Base-by-base conservation (phyloP, 371 early-diverging fungal genomes). In the Mucor piriformis region DNA sequence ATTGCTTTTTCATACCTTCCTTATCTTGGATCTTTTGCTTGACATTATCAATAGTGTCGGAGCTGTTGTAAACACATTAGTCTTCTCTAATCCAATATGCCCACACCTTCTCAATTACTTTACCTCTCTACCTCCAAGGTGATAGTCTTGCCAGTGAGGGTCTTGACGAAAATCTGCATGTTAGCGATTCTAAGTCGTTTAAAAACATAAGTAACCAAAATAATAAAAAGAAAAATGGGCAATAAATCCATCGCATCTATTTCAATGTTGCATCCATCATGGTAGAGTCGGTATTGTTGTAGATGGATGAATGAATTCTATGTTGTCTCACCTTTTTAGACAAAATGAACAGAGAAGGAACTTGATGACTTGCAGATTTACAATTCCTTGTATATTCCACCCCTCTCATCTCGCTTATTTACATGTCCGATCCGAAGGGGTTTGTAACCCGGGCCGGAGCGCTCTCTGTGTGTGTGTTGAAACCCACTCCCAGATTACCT, bases 11-110 rank as follows among this genome's bases (percentile, higher is more conserved):
- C 18, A 40, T 58, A 64, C 67, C 92, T 81, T 97, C 98, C 89
- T 97, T 96, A 83, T 97, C 97, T 80, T 98, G 97, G 68, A 98
- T 96, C 89, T 96, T 97, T 64, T 74, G 68, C 89, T 98, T 97
- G 79, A 97, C 95, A 77, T 80, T 79, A 61, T 79, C 79, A 55
- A 79, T 79, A 59, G 70, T 67, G 72, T 79, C 79, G 66, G 76
- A 75, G 91, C 88, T 68, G 24, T 46, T 46, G 5, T 21, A 11
- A 24, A 24, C 12, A 46, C 24, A 24, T 12, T 46, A 15, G 6
- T 46, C 3, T 42, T 42, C 20, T 38, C 43, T 6, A 42, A 18
- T 40, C 43, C 23, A 16, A 21, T n/a, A 21, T 8, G 35, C 38
- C 25, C n/a, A 12, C 42, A 6, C 33, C 11, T 33, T 33, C 5